Percentiles rank a stretch among this genome's conserved stretches.
These are phyloP conservation scores for Teratosphaeria epicoccoides DNA, from an alignment of 2,329 filamentous ascomycete genomes.

Conservation along the genomic window DNA sequence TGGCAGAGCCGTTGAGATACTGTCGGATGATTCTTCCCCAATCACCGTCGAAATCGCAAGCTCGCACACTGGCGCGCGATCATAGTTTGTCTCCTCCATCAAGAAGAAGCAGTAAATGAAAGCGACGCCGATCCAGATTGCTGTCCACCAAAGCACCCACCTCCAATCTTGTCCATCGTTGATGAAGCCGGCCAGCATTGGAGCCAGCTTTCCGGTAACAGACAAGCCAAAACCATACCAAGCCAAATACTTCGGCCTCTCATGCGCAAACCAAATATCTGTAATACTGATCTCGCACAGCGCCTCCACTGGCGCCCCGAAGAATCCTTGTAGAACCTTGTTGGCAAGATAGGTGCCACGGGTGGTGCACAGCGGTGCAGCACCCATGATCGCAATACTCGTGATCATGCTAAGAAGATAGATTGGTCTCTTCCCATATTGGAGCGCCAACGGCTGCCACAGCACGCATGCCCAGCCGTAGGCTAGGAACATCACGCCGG, in stretches of 20 bases:
- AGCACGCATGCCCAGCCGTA: constrained; percentile 42
- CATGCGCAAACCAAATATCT: constrained; percentile 21
- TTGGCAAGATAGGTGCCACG: constrained; percentile 38
- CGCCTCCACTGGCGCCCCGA: constrained; percentile 16
- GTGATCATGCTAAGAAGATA: constrained; percentile 35
- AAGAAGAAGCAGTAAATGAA: constrained; percentile 46
- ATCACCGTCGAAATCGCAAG: no score
- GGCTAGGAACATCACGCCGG: constrained; percentile 36
- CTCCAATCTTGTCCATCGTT: constrained; percentile 31
- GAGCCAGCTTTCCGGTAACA: constrained; percentile 16
- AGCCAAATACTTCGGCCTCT: constrained; percentile 19
- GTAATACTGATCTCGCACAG: constrained; percentile 7
- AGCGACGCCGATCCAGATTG: constrained; percentile 40
- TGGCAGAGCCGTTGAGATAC: no score
- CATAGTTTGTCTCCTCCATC: constrained; percentile 49
- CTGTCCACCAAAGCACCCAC: constrained; percentile 39
- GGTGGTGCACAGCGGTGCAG: constrained; percentile 34
- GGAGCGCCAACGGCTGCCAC: constrained; percentile 37
- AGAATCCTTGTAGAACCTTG: constrained; percentile 39
- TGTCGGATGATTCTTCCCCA: no score
- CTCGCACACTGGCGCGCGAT: not conserved
- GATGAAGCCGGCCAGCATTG: constrained; percentile 40
- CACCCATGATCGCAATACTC: constrained; percentile 32
- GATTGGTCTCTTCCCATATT: constrained; percentile 39
- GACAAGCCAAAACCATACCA: constrained; percentile 16